Conservation (phyloP, 768 basidiomycete species). For the Termitomyces sp. region DNA sequence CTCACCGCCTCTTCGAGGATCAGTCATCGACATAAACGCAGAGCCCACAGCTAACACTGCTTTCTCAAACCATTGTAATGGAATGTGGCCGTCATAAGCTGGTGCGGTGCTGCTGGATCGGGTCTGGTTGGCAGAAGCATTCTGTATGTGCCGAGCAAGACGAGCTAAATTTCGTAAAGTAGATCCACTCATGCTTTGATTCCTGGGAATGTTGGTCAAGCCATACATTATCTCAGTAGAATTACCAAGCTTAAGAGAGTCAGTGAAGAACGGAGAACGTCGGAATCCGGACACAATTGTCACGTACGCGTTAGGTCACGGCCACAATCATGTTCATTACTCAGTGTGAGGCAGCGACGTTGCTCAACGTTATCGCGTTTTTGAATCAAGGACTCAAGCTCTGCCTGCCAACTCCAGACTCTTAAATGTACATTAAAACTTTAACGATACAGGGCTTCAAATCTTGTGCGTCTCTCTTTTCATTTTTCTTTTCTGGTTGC, state of each 20-base stretch:
- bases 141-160: background rate
- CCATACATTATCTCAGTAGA: background rate
- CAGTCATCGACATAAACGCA: slow-evolving; percentile 72
- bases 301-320: slow-evolving; percentile 14
- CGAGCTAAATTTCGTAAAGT: background rate
- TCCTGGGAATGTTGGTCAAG: background rate
- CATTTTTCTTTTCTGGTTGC: background rate
- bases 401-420: background rate
- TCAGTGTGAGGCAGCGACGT: background rate
- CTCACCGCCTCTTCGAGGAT: slow-evolving; percentile 84
- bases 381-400: background rate
- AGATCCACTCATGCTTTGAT: background rate
- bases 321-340: background rate
- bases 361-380: background rate
- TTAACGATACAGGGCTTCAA: slow-evolving; percentile 95
- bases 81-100: slow-evolving; percentile 76
- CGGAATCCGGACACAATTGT: background rate
- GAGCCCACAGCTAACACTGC: slow-evolving; percentile 83
- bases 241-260: background rate
- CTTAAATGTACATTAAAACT: slow-evolving; percentile 80
- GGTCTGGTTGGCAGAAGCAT: background rate
- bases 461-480: slow-evolving; percentile 62
- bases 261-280: background rate
- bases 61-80: slow-evolving; percentile 78
- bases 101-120: slow-evolving; percentile 31